A percentile compares a stretch with the other conserved stretches of the same genome.
Evolutionary conservation across 176 grass and related monocot species (phyloP).

Genomic region (Poa annua): DNA sequence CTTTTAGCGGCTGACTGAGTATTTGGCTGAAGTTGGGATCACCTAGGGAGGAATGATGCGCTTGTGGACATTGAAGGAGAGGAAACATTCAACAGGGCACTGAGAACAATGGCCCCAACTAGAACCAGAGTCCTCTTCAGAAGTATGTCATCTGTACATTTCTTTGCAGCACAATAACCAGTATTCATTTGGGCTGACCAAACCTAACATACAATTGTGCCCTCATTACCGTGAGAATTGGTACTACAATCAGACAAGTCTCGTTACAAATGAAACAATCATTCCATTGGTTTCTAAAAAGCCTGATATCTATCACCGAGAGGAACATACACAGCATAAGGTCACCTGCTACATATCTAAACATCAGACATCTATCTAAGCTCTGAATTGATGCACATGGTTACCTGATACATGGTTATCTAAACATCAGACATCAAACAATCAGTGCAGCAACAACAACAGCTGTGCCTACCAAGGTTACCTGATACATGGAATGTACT

Average conservation of each 20-base stretch:
- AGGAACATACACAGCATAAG: slow-evolving; percentile 37
- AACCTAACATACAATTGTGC: neutral
- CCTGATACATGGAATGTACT: slow-evolving; percentile 70
- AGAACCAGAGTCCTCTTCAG: slow-evolving; percentile 63
- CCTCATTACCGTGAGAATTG: slow-evolving; percentile 43
- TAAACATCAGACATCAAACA: slow-evolving; percentile 56
- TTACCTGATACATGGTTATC: slow-evolving; percentile 33
- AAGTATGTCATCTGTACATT: slow-evolving; percentile 57
- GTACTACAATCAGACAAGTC: slow-evolving; percentile 56
- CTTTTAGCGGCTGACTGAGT: rapidly evolving
- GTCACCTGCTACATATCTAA: slow-evolving; percentile 40
- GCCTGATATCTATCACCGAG: slow-evolving; percentile 32
- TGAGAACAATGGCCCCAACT: slow-evolving; percentile 36
- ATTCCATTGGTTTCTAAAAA: slow-evolving; percentile 45
- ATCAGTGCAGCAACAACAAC: slow-evolving; percentile 28
- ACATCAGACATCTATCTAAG: slow-evolving; percentile 51
- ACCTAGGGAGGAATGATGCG: slow-evolving; percentile 44
- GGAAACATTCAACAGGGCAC: slow-evolving; percentile 48
- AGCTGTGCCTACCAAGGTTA: slow-evolving; percentile 60
- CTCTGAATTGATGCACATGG: slow-evolving; percentile 47
- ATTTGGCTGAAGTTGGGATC: slow-evolving; percentile 44
- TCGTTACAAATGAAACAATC: slow-evolving; percentile 34
- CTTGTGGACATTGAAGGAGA: slow-evolving; percentile 39
- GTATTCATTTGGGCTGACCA: neutral
- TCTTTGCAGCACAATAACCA: neutral